A percentile compares a stretch with the other conserved stretches of the same genome.
Evolutionary conservation across 192 early-diverging fungal genomes (phyloP).

Genomic region (Linnemannia elongata): DNA sequence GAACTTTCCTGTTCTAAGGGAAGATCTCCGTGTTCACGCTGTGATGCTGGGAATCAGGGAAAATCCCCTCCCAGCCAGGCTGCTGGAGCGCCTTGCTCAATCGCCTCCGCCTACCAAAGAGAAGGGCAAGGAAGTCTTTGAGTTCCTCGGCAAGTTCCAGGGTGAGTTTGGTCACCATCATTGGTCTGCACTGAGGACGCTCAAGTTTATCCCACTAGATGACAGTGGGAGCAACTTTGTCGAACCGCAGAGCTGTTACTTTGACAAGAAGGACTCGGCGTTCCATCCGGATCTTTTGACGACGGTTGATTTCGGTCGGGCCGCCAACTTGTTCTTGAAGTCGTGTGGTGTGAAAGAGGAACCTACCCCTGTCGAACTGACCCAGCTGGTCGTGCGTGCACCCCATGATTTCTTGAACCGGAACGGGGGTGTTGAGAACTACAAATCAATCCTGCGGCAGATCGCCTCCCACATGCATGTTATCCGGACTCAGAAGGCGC

Average conservation of each 20-base stretch:
- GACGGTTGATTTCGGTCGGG: slow-evolving; percentile 77
- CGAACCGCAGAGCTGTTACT: slow-evolving; percentile 66
- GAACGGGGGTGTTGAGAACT: slow-evolving; percentile 70
- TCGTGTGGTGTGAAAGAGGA: slow-evolving; percentile 88
- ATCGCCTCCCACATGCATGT: slow-evolving; percentile 76
- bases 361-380: slow-evolving; percentile 80
- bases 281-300: slow-evolving; percentile 67
- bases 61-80: slow-evolving; percentile 63
- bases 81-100: slow-evolving; percentile 58
- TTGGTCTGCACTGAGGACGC: slow-evolving; percentile 65
- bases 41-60: slow-evolving; percentile 76
- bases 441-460: slow-evolving; percentile 76
- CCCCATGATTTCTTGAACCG: slow-evolving; percentile 70
- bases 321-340: slow-evolving; percentile 83
- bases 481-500: slow-evolving; percentile 53
- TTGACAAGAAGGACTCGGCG: slow-evolving; percentile 62
- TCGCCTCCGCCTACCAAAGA: slow-evolving; percentile 36
- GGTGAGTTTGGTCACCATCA: slow-evolving; percentile 66
- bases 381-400: slow-evolving; percentile 70
- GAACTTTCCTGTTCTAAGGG: slow-evolving; percentile 74
- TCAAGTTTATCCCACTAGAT: slow-evolving; percentile 77
- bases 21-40: slow-evolving; percentile 62
- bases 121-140: slow-evolving; percentile 71
- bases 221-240: slow-evolving; percentile 49
- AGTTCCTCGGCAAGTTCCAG: slow-evolving; percentile 75